These are phyloP conservation scores for Cladorrhinum sp. DNA, from an alignment of 2,329 filamentous ascomycete genomes.

Conservation along the genomic window DNA sequence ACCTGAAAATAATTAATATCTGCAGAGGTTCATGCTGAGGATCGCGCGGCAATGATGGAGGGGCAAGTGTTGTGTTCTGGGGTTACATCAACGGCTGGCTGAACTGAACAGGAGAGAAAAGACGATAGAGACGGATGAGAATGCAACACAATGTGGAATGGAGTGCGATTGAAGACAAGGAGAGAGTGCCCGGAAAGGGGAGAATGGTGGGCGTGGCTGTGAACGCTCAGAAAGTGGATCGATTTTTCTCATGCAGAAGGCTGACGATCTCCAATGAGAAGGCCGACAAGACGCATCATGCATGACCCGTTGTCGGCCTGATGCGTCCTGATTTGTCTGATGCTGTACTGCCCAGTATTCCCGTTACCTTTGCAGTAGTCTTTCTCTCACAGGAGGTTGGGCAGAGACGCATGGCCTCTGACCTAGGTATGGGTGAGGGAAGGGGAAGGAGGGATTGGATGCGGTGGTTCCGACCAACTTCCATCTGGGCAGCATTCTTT, in stretches of 20 bases:
- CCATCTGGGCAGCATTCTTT: neutral
- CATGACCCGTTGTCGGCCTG: conserved; percentile 22
- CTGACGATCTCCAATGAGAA: conserved; percentile 26
- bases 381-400: conserved; percentile 19
- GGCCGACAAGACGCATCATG: conserved; percentile 6
- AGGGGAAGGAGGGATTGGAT: too few relatives aligned
- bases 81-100: neutral
- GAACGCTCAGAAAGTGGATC: too few relatives aligned
- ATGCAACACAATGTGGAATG: neutral
- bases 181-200: neutral
- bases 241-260: conserved; percentile 30
- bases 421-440: neutral
- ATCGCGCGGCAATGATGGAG: neutral
- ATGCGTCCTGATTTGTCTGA: conserved; percentile 20
- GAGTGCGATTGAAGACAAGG: neutral
- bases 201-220: neutral
- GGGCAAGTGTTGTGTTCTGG: neutral
- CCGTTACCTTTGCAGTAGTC: neutral
- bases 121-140: neutral
- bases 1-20: too few relatives aligned
- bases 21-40: neutral
- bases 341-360: neutral
- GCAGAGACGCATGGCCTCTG: conserved; percentile 28
- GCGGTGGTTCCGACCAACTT: too few relatives aligned
- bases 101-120: neutral